Evolutionary conservation across 306 rosid species (phyloP).

Genomic region (Trifolium subterraneum): DNA sequence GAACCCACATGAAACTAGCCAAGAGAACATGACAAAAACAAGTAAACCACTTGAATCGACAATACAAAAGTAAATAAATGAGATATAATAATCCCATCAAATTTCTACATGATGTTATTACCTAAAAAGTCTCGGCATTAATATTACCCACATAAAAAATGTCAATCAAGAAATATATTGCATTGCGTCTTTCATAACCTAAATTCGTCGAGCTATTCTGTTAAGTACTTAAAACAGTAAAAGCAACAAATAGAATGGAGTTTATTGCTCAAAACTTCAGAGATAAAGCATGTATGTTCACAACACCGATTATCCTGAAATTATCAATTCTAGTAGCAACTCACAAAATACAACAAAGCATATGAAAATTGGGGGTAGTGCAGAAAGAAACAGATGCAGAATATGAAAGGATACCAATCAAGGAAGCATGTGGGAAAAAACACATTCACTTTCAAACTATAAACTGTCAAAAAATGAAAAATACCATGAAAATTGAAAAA

Average conservation of each 20-base stretch:
- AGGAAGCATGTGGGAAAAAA: neutral
- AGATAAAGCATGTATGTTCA: neutral
- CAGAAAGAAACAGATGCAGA: neutral
- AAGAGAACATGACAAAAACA: slow-evolving; percentile 11
- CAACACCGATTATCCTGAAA: neutral
- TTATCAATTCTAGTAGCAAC: slow-evolving; percentile 1
- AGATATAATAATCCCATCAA: slow-evolving; percentile 20
- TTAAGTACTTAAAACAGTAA: neutral
- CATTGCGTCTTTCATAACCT: slow-evolving; percentile 1
- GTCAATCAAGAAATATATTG: slow-evolving; percentile 17
- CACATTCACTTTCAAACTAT: neutral
- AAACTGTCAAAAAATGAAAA: neutral
- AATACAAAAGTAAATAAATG: neutral
- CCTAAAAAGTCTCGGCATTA: neutral
- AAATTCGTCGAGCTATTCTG: neutral
- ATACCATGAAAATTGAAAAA: neutral
- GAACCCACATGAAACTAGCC: neutral
- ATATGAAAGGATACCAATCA: slow-evolving; percentile 6
- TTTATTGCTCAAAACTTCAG: slow-evolving; percentile 6
- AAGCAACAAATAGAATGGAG: neutral
- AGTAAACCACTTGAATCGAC: neutral
- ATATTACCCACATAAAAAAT: slow-evolving; percentile 4
- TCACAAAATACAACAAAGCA: neutral
- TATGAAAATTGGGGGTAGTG: neutral
- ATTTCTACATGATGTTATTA: neutral